Evolutionary conservation across 768 basidiomycete genomes (phyloP).

Genomic region (Mycena metata): DNA sequence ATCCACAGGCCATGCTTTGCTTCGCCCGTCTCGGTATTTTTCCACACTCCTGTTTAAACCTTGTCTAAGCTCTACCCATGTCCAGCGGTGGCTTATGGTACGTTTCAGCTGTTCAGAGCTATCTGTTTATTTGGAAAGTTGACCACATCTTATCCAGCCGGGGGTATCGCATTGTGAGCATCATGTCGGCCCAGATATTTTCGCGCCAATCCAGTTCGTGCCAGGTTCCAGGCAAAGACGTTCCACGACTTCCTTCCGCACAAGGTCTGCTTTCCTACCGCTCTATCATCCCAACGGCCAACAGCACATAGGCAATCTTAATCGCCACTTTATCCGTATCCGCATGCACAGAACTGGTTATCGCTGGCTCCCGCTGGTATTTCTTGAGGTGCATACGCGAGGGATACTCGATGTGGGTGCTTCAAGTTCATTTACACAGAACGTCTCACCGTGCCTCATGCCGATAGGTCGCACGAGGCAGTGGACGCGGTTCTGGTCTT

Average conservation of each 20-base stretch:
- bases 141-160: background rate
- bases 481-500: constrained; percentile 7
- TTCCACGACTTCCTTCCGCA: constrained; percentile 4
- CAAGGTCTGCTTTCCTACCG: background rate
- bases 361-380: constrained; percentile 12
- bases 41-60: background rate
- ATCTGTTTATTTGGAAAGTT: background rate
- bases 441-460: background rate
- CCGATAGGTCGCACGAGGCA: background rate
- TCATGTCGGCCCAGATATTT: background rate
- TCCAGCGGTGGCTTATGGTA: constrained; percentile 3
- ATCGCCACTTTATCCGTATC: constrained; percentile 8
- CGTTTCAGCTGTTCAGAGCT: background rate
- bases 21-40: constrained; percentile 3
- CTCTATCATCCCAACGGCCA: background rate
- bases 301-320: background rate
- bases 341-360: constrained; percentile 5
- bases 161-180: background rate
- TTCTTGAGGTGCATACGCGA: background rate
- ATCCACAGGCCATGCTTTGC: constrained; percentile 9
- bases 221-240: constrained; percentile 1
- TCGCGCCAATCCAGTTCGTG: background rate
- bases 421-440: background rate
- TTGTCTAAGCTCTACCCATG: background rate
- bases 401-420: constrained; percentile 1